phyloP scores from a whole-genome alignment of 139 green algal genomes.

The Desmodesmus armatus region DNA sequence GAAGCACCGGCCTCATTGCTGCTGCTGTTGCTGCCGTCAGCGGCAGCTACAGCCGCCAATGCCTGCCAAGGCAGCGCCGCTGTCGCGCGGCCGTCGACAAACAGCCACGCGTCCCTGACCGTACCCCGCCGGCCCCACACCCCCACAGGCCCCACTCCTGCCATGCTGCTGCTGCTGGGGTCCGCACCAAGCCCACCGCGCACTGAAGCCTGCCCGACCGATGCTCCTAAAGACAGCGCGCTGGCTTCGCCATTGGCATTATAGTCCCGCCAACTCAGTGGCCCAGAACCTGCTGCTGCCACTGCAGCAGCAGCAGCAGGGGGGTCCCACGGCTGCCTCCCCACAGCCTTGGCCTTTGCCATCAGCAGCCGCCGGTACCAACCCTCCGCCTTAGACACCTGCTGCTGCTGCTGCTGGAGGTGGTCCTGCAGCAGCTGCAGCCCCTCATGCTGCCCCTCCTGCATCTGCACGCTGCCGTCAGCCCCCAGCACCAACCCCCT shows the following conservation, averaged over 20 bases:
- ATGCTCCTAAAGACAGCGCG: too few species aligned
- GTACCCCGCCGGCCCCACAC: neutral
- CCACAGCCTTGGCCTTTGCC: neutral
- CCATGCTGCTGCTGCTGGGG: neutral
- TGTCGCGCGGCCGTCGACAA: neutral
- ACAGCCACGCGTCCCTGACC: constrained; percentile 29
- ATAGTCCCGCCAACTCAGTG: too few species aligned
- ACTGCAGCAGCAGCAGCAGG: neutral
- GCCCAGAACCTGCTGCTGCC: too few species aligned
- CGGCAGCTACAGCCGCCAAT: constrained; percentile 12
- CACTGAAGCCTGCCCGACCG: too few species aligned
- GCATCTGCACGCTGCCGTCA: neutral
- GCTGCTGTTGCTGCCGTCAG: neutral
- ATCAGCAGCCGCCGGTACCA: constrained; percentile 10
- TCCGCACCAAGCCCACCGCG: too few species aligned
- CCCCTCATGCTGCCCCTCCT: neutral
- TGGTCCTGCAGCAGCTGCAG: neutral
- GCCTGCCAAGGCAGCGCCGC: constrained; percentile 28
- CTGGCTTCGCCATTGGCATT: too few species aligned
- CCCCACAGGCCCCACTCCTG: neutral
- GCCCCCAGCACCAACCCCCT: neutral
- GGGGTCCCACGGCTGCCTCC: constrained; percentile 25
- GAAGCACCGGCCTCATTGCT: neutral
- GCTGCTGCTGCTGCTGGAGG: constrained; percentile 5
- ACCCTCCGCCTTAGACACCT: neutral